These are phyloP conservation scores for Ophiostoma sp. DNA, from an alignment of 2,329 filamentous ascomycete genomes.

Conservation along the genomic window DNA sequence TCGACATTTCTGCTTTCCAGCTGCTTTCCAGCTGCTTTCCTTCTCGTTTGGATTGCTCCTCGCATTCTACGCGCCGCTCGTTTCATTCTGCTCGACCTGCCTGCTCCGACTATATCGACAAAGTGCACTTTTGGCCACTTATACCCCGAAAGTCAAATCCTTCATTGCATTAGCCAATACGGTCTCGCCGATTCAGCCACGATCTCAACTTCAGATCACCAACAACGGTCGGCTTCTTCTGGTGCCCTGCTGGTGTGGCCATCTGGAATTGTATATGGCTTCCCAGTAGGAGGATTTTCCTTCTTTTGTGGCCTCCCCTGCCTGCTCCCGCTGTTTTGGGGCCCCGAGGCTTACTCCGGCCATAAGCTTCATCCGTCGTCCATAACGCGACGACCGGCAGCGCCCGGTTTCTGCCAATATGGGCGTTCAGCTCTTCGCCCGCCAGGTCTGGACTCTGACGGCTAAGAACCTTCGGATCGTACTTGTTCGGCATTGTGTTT, in stretches of 20 bases:
- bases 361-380: background rate
- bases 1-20: background rate
- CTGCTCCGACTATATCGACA: background rate
- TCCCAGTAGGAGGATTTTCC: background rate
- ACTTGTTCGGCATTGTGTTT: constrained; percentile 47
- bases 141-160: background rate
- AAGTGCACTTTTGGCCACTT: background rate
- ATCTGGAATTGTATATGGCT: background rate
- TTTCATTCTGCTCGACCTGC: background rate
- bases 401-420: constrained; percentile 6
- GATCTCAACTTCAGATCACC: background rate
- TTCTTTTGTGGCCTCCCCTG: background rate
- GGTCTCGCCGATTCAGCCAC: background rate
- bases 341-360: background rate
- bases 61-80: background rate
- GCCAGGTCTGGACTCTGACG: constrained; percentile 56
- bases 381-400: background rate
- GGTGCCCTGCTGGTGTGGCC: too few species aligned
- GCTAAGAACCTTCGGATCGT: constrained; percentile 58
- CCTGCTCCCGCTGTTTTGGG: background rate
- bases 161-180: background rate
- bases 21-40: background rate
- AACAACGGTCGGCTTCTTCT: background rate
- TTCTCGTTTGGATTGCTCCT: background rate
- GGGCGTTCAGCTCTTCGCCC: constrained; percentile 27